These are phyloP conservation scores for Podaxis sp. DNA, from an alignment of 768 basidiomycete species.

Conservation along the genomic window DNA sequence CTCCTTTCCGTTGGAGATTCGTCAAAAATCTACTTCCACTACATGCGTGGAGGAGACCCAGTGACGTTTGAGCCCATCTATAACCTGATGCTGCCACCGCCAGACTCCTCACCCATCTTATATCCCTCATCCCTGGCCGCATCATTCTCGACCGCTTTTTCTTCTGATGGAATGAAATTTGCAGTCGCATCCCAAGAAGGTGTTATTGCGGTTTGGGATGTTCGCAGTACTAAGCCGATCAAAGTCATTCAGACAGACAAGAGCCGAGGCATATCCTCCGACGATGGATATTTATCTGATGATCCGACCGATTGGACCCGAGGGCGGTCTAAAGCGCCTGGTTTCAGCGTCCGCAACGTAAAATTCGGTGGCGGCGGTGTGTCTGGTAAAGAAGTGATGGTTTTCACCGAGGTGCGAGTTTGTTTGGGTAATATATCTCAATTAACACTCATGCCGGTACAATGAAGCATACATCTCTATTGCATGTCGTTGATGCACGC, in stretches of 20 bases:
- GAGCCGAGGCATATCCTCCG: slow-evolving; percentile 18
- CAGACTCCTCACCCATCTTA: slow-evolving; percentile 17
- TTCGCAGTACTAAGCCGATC: slow-evolving; percentile 19
- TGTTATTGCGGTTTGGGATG: slow-evolving; percentile 20
- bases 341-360: slow-evolving; percentile 20
- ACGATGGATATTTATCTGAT: slow-evolving; percentile 17
- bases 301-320: slow-evolving; percentile 21
- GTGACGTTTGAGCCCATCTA: slow-evolving; percentile 18
- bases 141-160: slow-evolving; percentile 20
- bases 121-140: slow-evolving; percentile 21
- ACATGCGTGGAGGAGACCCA: slow-evolving; percentile 17
- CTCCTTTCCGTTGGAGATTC: slow-evolving; percentile 20
- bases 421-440: not conserved
- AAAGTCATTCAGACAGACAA: slow-evolving; percentile 22
- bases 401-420: slow-evolving; percentile 17
- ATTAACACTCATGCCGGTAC: not conserved
- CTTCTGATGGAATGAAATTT: slow-evolving; percentile 19
- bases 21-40: slow-evolving; percentile 20
- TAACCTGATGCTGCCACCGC: slow-evolving; percentile 14
- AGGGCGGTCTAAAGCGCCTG: slow-evolving; percentile 16
- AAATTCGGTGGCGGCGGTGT: slow-evolving; percentile 19
- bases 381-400: slow-evolving; percentile 18
- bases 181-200: slow-evolving; percentile 22
- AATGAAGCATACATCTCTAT: slow-evolving; percentile 17
- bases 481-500: slow-evolving; percentile 20